Percentiles rank a stretch among this genome's conserved stretches.
Conservation (phyloP, 164 flowering plant species). For the Aristolochia fimbriata region DNA sequence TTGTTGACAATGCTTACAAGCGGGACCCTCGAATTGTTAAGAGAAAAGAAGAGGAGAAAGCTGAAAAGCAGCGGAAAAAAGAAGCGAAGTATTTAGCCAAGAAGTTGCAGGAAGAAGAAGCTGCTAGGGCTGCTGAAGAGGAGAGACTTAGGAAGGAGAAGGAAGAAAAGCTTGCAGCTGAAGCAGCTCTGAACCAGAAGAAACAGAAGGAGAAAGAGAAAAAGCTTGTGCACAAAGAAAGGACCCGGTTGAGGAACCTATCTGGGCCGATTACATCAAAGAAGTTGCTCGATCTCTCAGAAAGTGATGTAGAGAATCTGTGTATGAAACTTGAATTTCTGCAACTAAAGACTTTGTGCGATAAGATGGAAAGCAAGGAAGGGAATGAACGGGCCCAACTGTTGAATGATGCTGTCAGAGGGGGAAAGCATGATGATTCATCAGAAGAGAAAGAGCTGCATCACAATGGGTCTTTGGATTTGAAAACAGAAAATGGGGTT, state of each 20-base stretch:
- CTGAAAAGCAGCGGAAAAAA: conserved; percentile 73
- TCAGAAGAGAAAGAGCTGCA: conserved; percentile 21
- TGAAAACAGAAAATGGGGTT: conserved; percentile 8
- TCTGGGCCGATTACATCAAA: conserved; percentile 36
- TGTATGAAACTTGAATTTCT: conserved; percentile 56
- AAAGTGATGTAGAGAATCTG: conserved; percentile 61
- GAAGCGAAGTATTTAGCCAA: conserved; percentile 65
- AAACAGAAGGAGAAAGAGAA: conserved; percentile 47
- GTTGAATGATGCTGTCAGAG: conserved; percentile 36
- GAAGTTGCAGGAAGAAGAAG: conserved; percentile 82
- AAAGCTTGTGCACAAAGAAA: conserved; percentile 78
- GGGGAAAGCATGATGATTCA: conserved; percentile 8
- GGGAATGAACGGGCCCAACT: conserved; percentile 39
- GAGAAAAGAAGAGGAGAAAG: conserved; percentile 70
- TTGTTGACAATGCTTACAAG: conserved; percentile 85
- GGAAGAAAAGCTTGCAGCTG: conserved; percentile 63
- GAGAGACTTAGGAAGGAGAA: conserved; percentile 61
- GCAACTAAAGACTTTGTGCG: conserved; percentile 50
- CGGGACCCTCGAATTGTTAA: conserved; percentile 71
- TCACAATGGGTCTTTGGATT: conserved; percentile 21
- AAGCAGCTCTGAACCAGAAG: conserved; percentile 55
- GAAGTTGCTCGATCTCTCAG: conserved; percentile 23
- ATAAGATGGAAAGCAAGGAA: conserved; percentile 43
- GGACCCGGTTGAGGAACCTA: conserved; percentile 65
- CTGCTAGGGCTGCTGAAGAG: conserved; percentile 69